Conservation (phyloP, 495 filamentous ascomycete genomes). For the Neurospora discreta region DNA sequence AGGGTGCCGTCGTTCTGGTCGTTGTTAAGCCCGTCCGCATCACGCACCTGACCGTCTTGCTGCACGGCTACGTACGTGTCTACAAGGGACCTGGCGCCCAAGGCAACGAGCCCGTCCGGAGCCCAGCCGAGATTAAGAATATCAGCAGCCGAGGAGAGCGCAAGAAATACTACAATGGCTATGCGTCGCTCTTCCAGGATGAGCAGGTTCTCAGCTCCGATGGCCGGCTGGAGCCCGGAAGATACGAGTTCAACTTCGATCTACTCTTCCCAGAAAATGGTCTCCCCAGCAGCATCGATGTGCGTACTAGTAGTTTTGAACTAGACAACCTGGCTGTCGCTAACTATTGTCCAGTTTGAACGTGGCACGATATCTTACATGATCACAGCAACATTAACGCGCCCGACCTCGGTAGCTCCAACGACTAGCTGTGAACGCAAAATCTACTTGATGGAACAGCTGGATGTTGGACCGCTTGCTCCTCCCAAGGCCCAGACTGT, state of each 20-base stretch:
- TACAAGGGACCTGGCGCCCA: constrained; percentile 62
- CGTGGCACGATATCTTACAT: constrained; percentile 86
- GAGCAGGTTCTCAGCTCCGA: constrained; percentile 86
- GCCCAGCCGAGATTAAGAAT: constrained; percentile 29
- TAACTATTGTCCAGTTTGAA: constrained; percentile 61
- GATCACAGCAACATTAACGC: constrained; percentile 78
- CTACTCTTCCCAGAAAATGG: constrained; percentile 64
- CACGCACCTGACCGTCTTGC: constrained; percentile 77
- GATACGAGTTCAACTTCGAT: constrained; percentile 91
- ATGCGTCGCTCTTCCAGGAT: constrained; percentile 81
- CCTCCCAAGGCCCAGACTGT: constrained; percentile 60
- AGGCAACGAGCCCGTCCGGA: constrained; percentile 43
- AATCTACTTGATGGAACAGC: constrained; percentile 61
- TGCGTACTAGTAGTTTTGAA: constrained; percentile 34
- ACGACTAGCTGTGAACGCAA: constrained; percentile 69
- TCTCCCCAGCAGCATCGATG: constrained; percentile 88
- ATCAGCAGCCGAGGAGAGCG: constrained; percentile 38
- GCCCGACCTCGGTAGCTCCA: constrained; percentile 76
- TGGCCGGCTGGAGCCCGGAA: constrained; percentile 69
- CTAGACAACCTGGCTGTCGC: constrained; percentile 1
- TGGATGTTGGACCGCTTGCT: constrained; percentile 44
- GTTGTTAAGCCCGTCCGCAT: constrained; percentile 74
- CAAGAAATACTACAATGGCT: constrained; percentile 73
- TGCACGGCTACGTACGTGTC: constrained; percentile 84
- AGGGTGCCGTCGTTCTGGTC: constrained; percentile 68